Base-by-base conservation (phyloP, 176 grass and related monocot genomes). In the Tillandsia fasciculata region DNA sequence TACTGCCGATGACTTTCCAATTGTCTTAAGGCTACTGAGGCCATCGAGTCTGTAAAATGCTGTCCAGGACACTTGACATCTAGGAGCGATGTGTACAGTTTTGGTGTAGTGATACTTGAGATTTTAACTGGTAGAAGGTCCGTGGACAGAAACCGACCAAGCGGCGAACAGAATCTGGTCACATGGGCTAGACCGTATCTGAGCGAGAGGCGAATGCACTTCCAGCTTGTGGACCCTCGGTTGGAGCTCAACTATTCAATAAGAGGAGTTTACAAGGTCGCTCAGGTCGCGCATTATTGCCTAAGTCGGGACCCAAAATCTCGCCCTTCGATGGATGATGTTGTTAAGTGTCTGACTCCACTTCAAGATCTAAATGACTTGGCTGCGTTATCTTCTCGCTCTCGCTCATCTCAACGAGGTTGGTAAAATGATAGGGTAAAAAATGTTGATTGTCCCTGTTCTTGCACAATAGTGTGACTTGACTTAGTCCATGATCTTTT, bases 61-160 rank as follows among this genome's bases (percentile, higher is more conserved):
- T 82, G 13, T 70, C 10, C 77, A 96, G 93, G 93, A 14, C 93
- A 96, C 63, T 85, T 96, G 10, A 92, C 93, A 70, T 92, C 93
- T 15, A 97, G 87, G 65, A 97, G 89, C 24, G 89, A 97, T 66
- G 84, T 97, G 2, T 97, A 87, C 70, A 96, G 88, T 64, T 89
- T 87, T 15, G 93, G 89, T 74, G 93, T 92, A 68, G 93, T 96
- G 26, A 51, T 96, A 13, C 93, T 96, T 8, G 93, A 96, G 79
- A 87, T 92, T 51, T 68, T 96, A 18, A 92, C 93, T 0, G 89
- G 89, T 12, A 86, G 89, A 68, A 78, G 89, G 73, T 96, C 93
- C 3, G 68, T 96, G 79, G 93, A 97, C 89, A 97, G 92, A 67
- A 97, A 92, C 50, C 84, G 89, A 2, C 89, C 89, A 12, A 74